Evolutionary conservation across 176 grass and related monocot genomes (phyloP).

Genomic region (Oryza glaberrima): DNA sequence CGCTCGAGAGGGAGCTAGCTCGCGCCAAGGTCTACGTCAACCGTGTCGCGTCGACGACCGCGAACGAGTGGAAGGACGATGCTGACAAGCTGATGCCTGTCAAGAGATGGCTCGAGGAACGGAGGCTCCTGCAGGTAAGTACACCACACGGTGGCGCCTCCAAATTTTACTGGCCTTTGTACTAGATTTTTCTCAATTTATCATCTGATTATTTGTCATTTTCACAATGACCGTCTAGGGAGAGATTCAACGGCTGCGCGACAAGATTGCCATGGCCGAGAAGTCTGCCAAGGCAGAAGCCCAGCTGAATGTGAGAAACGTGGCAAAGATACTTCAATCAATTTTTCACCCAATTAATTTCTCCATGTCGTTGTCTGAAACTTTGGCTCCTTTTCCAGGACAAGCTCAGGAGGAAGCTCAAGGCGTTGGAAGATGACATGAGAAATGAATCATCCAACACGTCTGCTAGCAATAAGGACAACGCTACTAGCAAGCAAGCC

Average conservation of each 20-base stretch:
- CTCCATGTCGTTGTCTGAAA: constrained; percentile 9
- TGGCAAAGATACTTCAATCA: neutral
- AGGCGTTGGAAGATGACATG: constrained; percentile 70
- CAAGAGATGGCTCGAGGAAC: constrained; percentile 93
- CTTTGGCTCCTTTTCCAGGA: constrained; percentile 57
- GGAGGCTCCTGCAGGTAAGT: constrained; percentile 74
- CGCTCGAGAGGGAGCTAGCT: constrained; percentile 79
- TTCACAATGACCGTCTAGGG: constrained; percentile 48
- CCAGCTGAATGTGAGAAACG: constrained; percentile 70
- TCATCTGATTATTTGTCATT: constrained; percentile 25
- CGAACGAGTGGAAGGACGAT: constrained; percentile 87
- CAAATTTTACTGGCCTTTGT: neutral
- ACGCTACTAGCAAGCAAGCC: constrained; percentile 30
- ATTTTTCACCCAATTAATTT: constrained; percentile 1
- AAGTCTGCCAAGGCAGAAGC: constrained; percentile 80
- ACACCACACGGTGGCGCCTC: neutral
- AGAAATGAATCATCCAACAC: constrained; percentile 49
- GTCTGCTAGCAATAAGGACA: constrained; percentile 48
- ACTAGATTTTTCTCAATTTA: too few species aligned
- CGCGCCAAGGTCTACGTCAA: constrained; percentile 79
- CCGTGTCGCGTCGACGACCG: constrained; percentile 62
- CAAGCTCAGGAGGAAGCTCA: constrained; percentile 76
- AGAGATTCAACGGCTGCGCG: constrained; percentile 73
- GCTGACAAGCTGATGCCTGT: constrained; percentile 71
- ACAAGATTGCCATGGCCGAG: constrained; percentile 70